Evolutionary conservation across 2,329 filamentous ascomycete genomes (phyloP).

Genomic region (Cytospora piceicola): DNA sequence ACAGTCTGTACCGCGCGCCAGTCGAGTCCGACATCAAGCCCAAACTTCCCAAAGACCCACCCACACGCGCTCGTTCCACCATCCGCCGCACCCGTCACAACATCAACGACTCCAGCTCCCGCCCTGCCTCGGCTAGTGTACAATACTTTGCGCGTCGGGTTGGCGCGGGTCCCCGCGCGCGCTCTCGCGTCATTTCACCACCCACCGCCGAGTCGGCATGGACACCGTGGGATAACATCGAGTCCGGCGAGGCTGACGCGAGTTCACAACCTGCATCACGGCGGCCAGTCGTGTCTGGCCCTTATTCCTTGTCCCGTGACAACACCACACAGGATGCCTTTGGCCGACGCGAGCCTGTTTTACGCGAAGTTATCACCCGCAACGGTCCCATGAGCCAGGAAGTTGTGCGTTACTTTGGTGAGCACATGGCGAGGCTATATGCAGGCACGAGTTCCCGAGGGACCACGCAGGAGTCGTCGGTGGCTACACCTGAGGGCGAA

Average conservation of each 20-base stretch:
- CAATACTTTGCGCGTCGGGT: constrained; percentile 20
- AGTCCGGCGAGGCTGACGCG: constrained; percentile 7
- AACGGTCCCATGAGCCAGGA: constrained; percentile 28
- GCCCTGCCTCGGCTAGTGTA: constrained; percentile 12
- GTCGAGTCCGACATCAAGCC: constrained; percentile 39
- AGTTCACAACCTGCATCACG: constrained; percentile 11
- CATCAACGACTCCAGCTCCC: constrained; percentile 10
- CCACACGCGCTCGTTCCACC: constrained; percentile 36
- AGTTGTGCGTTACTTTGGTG: constrained; percentile 25
- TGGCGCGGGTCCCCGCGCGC: constrained; percentile 2
- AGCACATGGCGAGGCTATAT: constrained; percentile 29
- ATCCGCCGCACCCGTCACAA: constrained; percentile 34
- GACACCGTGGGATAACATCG: constrained; percentile 23
- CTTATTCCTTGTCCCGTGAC: constrained; percentile 8
- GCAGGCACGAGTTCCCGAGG: constrained; percentile 23
- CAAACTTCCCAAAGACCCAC: constrained; percentile 35
- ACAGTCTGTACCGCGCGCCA: constrained; percentile 40
- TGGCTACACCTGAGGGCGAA: constrained; percentile 3
- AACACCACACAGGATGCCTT: constrained; percentile 18
- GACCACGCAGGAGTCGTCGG: constrained; percentile 10
- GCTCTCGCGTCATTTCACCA: constrained; percentile 16
- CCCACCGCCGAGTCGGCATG: constrained; percentile 15
- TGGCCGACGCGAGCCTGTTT: constrained; percentile 12
- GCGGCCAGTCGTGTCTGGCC: constrained; percentile 7
- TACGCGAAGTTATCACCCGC: constrained; percentile 24